phyloP scores from a whole-genome alignment of 2,329 filamentous ascomycete genomes.

The Aspergillus vadensis region DNA sequence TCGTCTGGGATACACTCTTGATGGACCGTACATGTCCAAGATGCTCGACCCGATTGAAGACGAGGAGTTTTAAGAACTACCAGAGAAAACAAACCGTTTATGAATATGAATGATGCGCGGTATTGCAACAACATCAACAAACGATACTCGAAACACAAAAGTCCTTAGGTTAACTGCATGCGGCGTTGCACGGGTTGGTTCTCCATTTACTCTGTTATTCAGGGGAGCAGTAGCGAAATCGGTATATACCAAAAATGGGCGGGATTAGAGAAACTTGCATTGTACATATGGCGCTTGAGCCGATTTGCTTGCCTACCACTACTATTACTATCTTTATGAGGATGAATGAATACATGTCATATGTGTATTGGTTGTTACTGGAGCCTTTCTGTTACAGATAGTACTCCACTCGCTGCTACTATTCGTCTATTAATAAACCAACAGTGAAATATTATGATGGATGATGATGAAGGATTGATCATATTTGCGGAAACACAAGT shows the following conservation, averaged over 20 bases:
- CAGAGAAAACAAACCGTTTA: neutral
- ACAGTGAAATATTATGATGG: too few relatives aligned
- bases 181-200: conserved; percentile 1
- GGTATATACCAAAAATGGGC: conserved; percentile 1
- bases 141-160: neutral
- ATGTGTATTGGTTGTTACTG: neutral
- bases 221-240: neutral
- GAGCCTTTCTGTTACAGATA: too few relatives aligned
- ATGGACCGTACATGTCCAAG: conserved; percentile 77
- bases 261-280: neutral
- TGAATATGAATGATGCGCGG: neutral
- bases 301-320: neutral
- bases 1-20: conserved; percentile 88
- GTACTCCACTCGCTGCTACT: neutral
- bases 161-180: neutral
- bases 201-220: neutral
- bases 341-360: neutral
- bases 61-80: conserved; percentile 25
- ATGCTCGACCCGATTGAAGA: conserved; percentile 47
- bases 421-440: too few relatives aligned
- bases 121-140: neutral
- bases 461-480: neutral
- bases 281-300: neutral
- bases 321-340: neutral
- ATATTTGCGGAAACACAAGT: conserved; percentile 1